phyloP scores from a whole-genome alignment of 1,139 yeast genomes.

The Pichia kudriavzevii region DNA sequence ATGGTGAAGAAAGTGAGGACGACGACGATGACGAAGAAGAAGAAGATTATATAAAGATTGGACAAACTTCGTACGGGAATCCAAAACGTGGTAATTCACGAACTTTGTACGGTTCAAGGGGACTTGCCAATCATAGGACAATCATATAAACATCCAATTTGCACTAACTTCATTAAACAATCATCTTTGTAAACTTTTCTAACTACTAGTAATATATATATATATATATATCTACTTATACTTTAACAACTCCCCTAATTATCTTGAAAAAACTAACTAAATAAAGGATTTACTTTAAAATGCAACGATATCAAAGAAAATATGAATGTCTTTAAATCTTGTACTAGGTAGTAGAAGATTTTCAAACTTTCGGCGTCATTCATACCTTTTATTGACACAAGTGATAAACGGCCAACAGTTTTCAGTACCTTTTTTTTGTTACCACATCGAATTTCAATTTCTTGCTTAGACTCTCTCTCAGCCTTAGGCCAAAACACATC shows the following conservation, averaged over 20 bases:
- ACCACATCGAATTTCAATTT: slow-evolving; percentile 36
- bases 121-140: slow-evolving; percentile 2
- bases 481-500: slow-evolving; percentile 37
- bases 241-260: neutral
- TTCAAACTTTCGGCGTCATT: slow-evolving; percentile 38
- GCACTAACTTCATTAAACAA: no score
- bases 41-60: neutral
- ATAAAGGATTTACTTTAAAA: slow-evolving; percentile 32
- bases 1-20: neutral
- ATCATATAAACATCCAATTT: no score
- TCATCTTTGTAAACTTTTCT: slow-evolving; percentile 1
- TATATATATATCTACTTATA: neutral
- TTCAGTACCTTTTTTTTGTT: slow-evolving; percentile 32
- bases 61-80: neutral
- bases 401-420: slow-evolving; percentile 35
- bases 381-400: slow-evolving; percentile 33
- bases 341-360: slow-evolving; percentile 37
- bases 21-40: neutral
- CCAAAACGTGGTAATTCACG: neutral
- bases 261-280: no score
- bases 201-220: neutral
- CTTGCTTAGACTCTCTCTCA: slow-evolving; percentile 37
- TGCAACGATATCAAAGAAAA: slow-evolving; percentile 38
- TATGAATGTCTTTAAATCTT: slow-evolving; percentile 37
- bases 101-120: slow-evolving; percentile 9